phyloP scores from a whole-genome alignment of 805 yeast genomes.

The Cyberlindnera lachancei region DNA sequence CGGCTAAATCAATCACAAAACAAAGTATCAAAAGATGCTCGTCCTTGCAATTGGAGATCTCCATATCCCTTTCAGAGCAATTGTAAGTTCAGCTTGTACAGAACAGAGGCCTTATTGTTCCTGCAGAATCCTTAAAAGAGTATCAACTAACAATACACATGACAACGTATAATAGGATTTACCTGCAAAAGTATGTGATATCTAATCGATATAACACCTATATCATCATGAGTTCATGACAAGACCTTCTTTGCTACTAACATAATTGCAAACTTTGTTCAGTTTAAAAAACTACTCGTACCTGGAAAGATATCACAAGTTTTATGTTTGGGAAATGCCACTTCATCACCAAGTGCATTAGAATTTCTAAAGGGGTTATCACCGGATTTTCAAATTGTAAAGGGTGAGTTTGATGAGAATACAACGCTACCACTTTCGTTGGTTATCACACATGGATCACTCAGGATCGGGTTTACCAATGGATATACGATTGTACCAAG shows the following conservation, averaged over 20 bases:
- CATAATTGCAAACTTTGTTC: slow-evolving; percentile 3
- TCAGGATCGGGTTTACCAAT: slow-evolving; percentile 77
- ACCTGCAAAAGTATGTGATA: slow-evolving; percentile 31
- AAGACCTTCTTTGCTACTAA: too few relatives aligned
- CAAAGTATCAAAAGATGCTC: too few relatives aligned
- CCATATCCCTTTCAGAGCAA: slow-evolving; percentile 81
- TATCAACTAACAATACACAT: slow-evolving; percentile 3
- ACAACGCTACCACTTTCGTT: slow-evolving; percentile 49
- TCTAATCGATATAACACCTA: not conserved
- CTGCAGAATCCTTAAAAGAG: not conserved
- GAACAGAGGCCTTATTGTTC: slow-evolving; percentile 2
- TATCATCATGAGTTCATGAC: too few relatives aligned
- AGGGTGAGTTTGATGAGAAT: slow-evolving; percentile 71
- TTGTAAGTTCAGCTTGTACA: slow-evolving; percentile 31
- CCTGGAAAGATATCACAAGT: slow-evolving; percentile 88
- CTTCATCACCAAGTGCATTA: slow-evolving; percentile 56
- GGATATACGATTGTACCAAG: slow-evolving; percentile 82
- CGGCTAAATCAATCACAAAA: not conserved
- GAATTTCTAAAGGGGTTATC: slow-evolving; percentile 62
- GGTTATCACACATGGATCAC: slow-evolving; percentile 59
- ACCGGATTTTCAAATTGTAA: slow-evolving; percentile 64
- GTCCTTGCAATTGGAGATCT: slow-evolving; percentile 83
- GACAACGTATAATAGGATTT: slow-evolving; percentile 28
- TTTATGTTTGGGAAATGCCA: slow-evolving; percentile 76
- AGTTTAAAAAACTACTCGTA: slow-evolving; percentile 68